These are phyloP conservation scores for Patellaria atrata DNA, from an alignment of 495 filamentous ascomycete genomes.

Conservation along the genomic window DNA sequence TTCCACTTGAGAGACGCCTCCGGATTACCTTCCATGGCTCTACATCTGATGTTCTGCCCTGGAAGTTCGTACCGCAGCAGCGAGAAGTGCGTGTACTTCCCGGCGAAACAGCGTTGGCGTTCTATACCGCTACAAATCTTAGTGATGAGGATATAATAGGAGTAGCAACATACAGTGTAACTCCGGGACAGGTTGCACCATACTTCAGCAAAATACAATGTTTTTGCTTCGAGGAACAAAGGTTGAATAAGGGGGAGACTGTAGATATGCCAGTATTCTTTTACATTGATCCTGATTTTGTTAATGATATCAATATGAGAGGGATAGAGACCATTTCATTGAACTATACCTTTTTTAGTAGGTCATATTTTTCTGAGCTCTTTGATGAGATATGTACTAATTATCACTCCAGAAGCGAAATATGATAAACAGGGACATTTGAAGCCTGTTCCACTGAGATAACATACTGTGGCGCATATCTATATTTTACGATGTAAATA, in stretches of 20 bases:
- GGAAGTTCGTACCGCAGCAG: conserved; percentile 96
- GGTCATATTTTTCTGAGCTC: conserved; percentile 26
- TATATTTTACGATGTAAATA: too few species aligned
- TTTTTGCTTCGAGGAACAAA: conserved; percentile 97
- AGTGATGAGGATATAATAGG: conserved; percentile 87
- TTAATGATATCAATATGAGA: conserved; percentile 81
- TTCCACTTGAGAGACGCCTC: conserved; percentile 68
- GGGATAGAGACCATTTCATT: conserved; percentile 89
- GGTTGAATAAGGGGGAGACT: conserved; percentile 85
- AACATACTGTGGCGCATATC: too few species aligned
- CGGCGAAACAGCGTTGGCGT: conserved; percentile 92
- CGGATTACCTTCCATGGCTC: conserved; percentile 93
- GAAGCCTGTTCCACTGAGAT: conserved; percentile 23
- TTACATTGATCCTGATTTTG: conserved; percentile 92
- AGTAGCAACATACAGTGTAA: conserved; percentile 94
- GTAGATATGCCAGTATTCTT: conserved; percentile 99
- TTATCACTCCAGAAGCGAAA: conserved; percentile 22
- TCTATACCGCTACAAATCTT: conserved; percentile 93
- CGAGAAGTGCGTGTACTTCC: conserved; percentile 90
- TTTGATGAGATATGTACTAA: not conserved
- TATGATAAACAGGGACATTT: conserved; percentile 31
- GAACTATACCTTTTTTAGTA: conserved; percentile 98
- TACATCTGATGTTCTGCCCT: conserved; percentile 86
- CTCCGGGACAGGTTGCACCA: conserved; percentile 84
- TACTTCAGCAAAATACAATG: conserved; percentile 99